phyloP scores from a whole-genome alignment of 2,329 filamentous ascomycete genomes.

The Claviceps cyperi region DNA sequence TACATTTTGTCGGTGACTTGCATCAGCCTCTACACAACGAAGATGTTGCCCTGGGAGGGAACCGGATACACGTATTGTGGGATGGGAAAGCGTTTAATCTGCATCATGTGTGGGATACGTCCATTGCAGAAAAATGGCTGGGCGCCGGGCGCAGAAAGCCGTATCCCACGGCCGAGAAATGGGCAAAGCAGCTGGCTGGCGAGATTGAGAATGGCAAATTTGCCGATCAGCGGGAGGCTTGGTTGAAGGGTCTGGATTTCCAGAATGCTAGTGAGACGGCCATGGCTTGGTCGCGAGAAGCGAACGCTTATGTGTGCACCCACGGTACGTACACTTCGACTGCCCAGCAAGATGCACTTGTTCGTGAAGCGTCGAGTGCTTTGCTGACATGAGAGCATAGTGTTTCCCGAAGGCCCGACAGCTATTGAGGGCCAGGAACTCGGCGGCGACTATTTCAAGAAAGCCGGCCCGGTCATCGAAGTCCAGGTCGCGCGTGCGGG shows the following conservation, averaged over 20 bases:
- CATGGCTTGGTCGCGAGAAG: slow-evolving; percentile 48
- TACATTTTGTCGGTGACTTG: slow-evolving; percentile 57
- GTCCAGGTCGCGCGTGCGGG: slow-evolving; percentile 53
- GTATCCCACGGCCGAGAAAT: slow-evolving; percentile 35
- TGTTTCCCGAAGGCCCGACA: slow-evolving; percentile 45
- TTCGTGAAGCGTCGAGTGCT: background rate
- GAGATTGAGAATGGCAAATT: slow-evolving; percentile 45
- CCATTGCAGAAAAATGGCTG: slow-evolving; percentile 50
- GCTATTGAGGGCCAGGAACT: slow-evolving; percentile 47
- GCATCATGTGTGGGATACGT: slow-evolving; percentile 60
- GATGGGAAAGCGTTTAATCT: slow-evolving; percentile 44
- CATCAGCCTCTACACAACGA: slow-evolving; percentile 56
- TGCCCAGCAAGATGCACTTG: background rate
- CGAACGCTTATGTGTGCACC: slow-evolving; percentile 47
- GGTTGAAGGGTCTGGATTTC: slow-evolving; percentile 44
- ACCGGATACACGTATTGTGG: slow-evolving; percentile 51
- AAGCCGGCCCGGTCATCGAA: slow-evolving; percentile 49
- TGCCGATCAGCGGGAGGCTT: slow-evolving; percentile 30
- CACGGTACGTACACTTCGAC: slow-evolving; percentile 31
- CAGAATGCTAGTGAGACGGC: slow-evolving; percentile 39
- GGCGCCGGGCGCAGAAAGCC: slow-evolving; percentile 37
- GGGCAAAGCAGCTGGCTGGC: slow-evolving; percentile 40
- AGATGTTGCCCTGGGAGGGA: slow-evolving; percentile 50
- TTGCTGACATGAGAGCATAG: slow-evolving; percentile 16
- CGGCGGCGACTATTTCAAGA: slow-evolving; percentile 46